Evolutionary conservation across 1,284 basidiomycete species (phyloP).

Genomic region (Ceraceosorus guamensis): DNA sequence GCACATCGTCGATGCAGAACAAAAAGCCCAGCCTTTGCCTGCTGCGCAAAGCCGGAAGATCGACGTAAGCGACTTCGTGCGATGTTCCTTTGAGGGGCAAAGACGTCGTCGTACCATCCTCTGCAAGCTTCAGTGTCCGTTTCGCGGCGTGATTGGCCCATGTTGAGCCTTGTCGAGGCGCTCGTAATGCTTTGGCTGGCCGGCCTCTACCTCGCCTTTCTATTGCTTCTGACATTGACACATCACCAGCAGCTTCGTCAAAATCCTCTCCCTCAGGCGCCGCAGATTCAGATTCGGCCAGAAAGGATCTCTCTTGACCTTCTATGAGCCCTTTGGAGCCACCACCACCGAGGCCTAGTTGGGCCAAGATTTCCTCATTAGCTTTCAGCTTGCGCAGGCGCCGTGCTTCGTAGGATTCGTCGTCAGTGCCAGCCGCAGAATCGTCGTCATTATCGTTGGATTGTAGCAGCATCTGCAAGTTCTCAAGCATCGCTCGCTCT

Average conservation of each 20-base stretch:
- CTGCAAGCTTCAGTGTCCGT: slow-evolving; percentile 18
- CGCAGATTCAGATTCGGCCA: background rate
- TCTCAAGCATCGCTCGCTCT: too few species aligned
- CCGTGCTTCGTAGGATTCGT: slow-evolving; percentile 21
- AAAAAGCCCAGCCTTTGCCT: slow-evolving; percentile 21
- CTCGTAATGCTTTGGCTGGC: background rate
- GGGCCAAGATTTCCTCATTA: slow-evolving; percentile 18
- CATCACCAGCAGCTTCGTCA: background rate
- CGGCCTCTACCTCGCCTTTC: background rate
- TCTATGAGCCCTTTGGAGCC: too few species aligned
- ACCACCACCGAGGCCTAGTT: slow-evolving; percentile 14
- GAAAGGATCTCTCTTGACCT: too few species aligned
- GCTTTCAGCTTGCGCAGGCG: slow-evolving; percentile 16
- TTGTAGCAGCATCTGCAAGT: too few species aligned
- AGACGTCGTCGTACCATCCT: slow-evolving; percentile 21
- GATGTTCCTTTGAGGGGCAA: slow-evolving; percentile 13
- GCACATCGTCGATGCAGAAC: slow-evolving; percentile 16
- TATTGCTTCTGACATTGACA: background rate
- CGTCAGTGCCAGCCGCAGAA: too few species aligned
- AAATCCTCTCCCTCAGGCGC: background rate
- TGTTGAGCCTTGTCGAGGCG: too few species aligned
- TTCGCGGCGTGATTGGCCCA: slow-evolving; percentile 11
- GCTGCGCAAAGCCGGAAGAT: slow-evolving; percentile 13
- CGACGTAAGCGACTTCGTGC: slow-evolving; percentile 17
- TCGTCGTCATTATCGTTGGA: too few species aligned